These are phyloP conservation scores for Aureococcus anophagefferens DNA, from an alignment of 108 stramenopile genomes.

Conservation along the genomic window DNA sequence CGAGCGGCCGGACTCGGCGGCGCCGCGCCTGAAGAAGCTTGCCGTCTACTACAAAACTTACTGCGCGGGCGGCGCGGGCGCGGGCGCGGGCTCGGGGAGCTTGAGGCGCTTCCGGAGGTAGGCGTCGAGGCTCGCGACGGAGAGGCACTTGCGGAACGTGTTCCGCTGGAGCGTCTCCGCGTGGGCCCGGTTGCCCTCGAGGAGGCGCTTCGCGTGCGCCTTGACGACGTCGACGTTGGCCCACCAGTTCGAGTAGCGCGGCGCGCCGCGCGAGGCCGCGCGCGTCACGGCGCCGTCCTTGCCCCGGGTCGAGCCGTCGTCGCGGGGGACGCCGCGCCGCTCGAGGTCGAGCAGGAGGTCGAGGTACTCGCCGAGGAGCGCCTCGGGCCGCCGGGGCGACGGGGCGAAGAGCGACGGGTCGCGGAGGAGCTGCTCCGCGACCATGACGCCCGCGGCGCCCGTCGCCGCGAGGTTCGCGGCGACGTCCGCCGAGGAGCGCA, in stretches of 20 bases:
- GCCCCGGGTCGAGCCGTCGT: background rate
- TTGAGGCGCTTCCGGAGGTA: background rate
- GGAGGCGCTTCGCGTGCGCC: background rate
- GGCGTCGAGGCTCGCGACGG: background rate
- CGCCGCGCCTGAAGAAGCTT: too few species aligned
- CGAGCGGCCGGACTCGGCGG: too few species aligned
- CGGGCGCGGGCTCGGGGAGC: too few species aligned
- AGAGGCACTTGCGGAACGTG: background rate
- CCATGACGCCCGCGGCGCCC: conserved; percentile 18
- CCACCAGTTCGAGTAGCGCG: conserved; percentile 3
- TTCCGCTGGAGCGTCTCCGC: background rate
- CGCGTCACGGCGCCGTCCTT: conserved; percentile 5
- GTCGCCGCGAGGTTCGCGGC: conserved; percentile 7
- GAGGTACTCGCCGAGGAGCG: background rate
- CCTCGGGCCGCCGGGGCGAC: background rate
- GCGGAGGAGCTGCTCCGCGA: conserved; percentile 17
- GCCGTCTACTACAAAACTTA: too few species aligned
- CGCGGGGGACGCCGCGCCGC: background rate
- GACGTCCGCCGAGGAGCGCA: conserved; percentile 9
- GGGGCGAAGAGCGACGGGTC: conserved; percentile 17
- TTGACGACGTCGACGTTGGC: background rate
- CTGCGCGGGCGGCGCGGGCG: too few species aligned
- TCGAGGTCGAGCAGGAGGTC: background rate
- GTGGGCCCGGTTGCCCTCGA: background rate
- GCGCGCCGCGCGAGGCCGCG: background rate